Percentiles rank a stretch among this genome's conserved stretches.
Conservation (phyloP, 2,329 filamentous ascomycete genomes). For the Pezicula radicicola region DNA sequence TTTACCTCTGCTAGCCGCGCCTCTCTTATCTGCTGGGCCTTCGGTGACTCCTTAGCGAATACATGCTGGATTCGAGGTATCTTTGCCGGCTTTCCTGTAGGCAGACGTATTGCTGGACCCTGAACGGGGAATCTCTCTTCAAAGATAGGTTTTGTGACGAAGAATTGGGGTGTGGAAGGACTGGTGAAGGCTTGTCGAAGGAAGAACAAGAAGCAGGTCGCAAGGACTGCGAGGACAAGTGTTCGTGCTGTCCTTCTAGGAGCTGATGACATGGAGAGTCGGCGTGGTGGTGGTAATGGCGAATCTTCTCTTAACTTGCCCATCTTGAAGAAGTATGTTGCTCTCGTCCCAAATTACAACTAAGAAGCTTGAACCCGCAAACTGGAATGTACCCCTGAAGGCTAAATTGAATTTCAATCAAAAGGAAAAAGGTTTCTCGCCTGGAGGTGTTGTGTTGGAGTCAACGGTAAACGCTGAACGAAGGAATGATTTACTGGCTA, state of each 20-base stretch:
- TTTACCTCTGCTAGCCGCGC: slow-evolving; percentile 15
- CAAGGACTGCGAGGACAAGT: not conserved
- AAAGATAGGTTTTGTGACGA: not conserved
- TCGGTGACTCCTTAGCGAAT: slow-evolving; percentile 9
- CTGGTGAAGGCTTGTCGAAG: not conserved
- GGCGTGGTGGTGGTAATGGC: not conserved
- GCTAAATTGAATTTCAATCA: too few relatives aligned
- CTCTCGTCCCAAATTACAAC: not conserved
- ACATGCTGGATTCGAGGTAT: slow-evolving; percentile 23
- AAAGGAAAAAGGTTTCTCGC: too few relatives aligned
- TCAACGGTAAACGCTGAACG: too few relatives aligned
- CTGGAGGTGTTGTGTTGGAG: too few relatives aligned
- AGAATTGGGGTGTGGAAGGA: not conserved
- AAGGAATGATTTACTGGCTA: too few relatives aligned
- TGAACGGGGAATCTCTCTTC: slow-evolving; percentile 15
- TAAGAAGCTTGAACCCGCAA: too few relatives aligned
- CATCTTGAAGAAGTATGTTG: not conserved
- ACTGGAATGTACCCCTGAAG: too few relatives aligned
- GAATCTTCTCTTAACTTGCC: not conserved
- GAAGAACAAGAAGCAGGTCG: not conserved
- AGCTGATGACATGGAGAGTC: not conserved
- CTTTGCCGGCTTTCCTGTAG: slow-evolving; percentile 11
- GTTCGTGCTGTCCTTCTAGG: not conserved
- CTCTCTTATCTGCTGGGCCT: slow-evolving; percentile 11
- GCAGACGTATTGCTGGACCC: slow-evolving; percentile 11